Evolutionary conservation across 1,284 basidiomycete species (phyloP), one percentile per base, ranked within the genome.

Genomic region (Phellinidium pouzarii): DNA sequence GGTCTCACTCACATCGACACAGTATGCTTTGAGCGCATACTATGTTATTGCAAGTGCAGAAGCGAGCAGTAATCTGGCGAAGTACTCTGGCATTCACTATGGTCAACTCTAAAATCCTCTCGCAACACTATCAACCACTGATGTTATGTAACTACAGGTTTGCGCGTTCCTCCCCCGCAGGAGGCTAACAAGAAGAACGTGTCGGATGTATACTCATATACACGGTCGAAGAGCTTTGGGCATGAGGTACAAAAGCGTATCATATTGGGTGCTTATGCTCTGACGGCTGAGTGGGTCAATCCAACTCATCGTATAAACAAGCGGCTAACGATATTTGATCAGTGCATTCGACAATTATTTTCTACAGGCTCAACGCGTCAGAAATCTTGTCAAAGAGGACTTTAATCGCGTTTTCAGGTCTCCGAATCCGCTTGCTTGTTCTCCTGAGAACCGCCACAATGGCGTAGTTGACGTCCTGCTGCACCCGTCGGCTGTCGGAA

Each of bases 311-410:
- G 12, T 3, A n/a, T 48, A 2, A 17, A 14, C 19, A 11, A 26
- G 26, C 17, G 14, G 4, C 47, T 44, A 23, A 57, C 20, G 14
- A 17, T 26, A 22, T 11, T 12, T 11, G 43, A 17, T 1, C 63
- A 95, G 91, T 58, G 93, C 92, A 12, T 96, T 94, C 65, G 89
- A 98, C 69, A 97, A 96, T 65, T 97, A 95, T 66, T 98, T 94
- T 65, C 76, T 98, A 3, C 90, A 95, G 69, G 94, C 96, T 0
- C 87, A 94, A 56, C 76, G 82, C 17, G 78, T 97, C 19, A 81
- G 95, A 1, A 75, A 78, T 40, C 68, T 78, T 5, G 71, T 99
- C 48, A 78, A 80, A 58, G 61, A 75, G 3, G 94, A 97, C 61
- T 95, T 94, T 60, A 73, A 87, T 59, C 60, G 64, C 0, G 78